Base-by-base conservation (phyloP, 345 rosid species). In the Acer saccharum region DNA sequence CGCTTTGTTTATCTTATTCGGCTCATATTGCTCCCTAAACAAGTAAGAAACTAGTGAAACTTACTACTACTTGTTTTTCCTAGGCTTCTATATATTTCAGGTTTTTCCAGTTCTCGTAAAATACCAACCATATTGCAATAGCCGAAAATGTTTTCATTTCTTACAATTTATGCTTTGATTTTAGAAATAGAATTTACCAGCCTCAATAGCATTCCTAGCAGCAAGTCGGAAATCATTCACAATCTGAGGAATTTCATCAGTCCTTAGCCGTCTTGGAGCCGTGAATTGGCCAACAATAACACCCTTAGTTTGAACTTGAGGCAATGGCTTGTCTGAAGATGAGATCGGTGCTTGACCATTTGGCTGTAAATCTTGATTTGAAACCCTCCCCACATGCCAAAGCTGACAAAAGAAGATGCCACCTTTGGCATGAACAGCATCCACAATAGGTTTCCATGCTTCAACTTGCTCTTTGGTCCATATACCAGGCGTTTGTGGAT, bases 161-260 rank as follows among this genome's bases (percentile, higher is more conserved):
- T 43, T 43, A 43, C 11, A 9, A 4, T 43, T 43, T 43, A 43
- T 43, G 1, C 10, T 43, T 43, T 43, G 10, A 7, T 43, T 43
- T 43, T 43, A 43, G 44, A 76, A 12, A 23, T 21, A 65, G 61
- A 69, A 20, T 73, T 71, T 88, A 91, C 96, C 94, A 39, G 94
- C 98, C 80, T 89, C 95, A 27, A 87, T 86, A 4, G 95, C 97
- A 71, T 93, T 93, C 82, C 90, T 84, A 39, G 97, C 94, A 65
- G 97, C 95, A 78, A 88, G 78, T 69, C 91, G 88, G 67, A 87
- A 93, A 69, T 93, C 91, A 68, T 90, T 82, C 80, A 93, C 88
- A 76, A 89, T 79, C 70, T 79, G 69, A 20, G 98, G 94, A 73
- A 93, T 91, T 83, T 93, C 94, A 44, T 89, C 91, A 0, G 91